phyloP scores from a whole-genome alignment of 495 filamentous ascomycete species.

The Talaromyces trachyspermus region DNA sequence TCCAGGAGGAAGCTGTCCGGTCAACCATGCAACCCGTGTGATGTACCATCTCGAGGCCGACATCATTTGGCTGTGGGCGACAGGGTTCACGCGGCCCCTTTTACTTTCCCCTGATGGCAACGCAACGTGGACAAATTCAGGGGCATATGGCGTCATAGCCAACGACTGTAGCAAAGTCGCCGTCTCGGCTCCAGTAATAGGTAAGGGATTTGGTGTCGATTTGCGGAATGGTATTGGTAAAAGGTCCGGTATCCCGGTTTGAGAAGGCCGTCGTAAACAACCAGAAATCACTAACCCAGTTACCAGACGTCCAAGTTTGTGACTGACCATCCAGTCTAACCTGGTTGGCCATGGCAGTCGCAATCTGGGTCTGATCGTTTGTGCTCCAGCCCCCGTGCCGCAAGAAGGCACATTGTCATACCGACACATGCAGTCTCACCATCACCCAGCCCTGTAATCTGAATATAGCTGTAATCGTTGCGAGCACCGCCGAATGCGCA shows the following conservation, averaged over 20 bases:
- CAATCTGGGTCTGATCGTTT: background rate
- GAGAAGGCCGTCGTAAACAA: background rate
- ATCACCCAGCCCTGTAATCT: background rate
- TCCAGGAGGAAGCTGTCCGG: too few relatives aligned
- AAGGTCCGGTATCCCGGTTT: background rate
- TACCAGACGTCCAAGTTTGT: background rate
- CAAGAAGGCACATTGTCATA: background rate
- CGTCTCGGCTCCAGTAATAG: slow-evolving; percentile 3
- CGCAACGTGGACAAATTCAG: too few relatives aligned
- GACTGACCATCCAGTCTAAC: background rate
- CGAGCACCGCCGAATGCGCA: background rate
- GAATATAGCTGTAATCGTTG: background rate
- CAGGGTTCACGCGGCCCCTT: too few relatives aligned
- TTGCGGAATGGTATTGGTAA: background rate
- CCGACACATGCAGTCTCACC: slow-evolving; percentile 3
- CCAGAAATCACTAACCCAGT: background rate
- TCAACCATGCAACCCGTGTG: too few relatives aligned
- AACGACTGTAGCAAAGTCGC: background rate
- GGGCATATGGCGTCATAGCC: background rate
- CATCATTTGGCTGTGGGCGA: too few relatives aligned
- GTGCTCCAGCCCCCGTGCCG: background rate
- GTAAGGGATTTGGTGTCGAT: background rate
- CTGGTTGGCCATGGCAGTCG: background rate
- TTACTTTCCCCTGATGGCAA: too few relatives aligned
- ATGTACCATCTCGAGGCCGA: too few relatives aligned